A percentile compares a stretch with the other conserved stretches of the same genome.
Evolutionary conservation across 2,329 filamentous ascomycete species (phyloP).

Genomic region (Colletotrichum australisinense): DNA sequence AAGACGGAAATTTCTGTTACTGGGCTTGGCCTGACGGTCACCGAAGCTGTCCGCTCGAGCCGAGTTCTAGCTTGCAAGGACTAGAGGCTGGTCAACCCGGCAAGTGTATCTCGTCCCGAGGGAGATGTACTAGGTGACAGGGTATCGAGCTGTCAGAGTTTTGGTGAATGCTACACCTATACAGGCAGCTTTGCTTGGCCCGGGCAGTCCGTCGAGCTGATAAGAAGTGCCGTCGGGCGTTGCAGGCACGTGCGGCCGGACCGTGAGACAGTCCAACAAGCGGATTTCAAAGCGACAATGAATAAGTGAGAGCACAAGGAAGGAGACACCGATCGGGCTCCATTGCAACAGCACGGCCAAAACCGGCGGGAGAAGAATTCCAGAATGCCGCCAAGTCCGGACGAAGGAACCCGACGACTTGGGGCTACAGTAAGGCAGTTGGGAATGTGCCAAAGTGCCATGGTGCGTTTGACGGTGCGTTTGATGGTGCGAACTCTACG

Average conservation of each 20-base stretch:
- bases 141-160: background rate
- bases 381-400: constrained; percentile 9
- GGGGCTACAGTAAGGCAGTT: background rate
- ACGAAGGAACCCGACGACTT: background rate
- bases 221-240: background rate
- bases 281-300: background rate
- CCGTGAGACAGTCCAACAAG: background rate
- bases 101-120: background rate
- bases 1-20: background rate
- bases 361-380: constrained; percentile 25
- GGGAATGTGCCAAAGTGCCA: background rate
- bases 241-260: background rate
- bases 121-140: background rate
- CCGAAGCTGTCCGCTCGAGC: background rate
- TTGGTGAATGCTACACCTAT: background rate
- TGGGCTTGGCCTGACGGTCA: constrained; percentile 2
- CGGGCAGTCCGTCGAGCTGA: background rate
- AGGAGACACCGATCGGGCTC: background rate
- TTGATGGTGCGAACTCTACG: background rate
- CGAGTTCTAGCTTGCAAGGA: background rate
- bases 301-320: background rate
- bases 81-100: background rate
- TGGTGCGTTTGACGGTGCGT: background rate
- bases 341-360: background rate
- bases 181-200: background rate